Base-by-base conservation (phyloP, 495 filamentous ascomycete genomes). In the Mycothermus thermophilus region DNA sequence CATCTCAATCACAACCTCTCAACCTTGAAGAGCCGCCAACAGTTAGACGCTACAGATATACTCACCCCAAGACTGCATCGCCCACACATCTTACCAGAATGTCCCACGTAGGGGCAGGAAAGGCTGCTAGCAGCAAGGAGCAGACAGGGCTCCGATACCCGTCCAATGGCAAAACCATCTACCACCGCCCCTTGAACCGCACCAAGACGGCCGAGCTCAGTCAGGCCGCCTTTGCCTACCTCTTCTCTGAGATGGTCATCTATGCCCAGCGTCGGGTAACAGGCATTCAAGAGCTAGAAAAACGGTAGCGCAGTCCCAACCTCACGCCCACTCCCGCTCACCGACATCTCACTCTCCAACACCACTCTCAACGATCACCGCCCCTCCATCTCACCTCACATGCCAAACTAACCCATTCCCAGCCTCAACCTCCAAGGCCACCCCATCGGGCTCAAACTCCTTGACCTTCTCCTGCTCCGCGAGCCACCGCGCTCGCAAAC, bases 81-180 rank as follows among this genome's bases (percentile, higher is more conserved):
- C n/a, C n/a, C n/a, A n/a, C n/a, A n/a, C n/a, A n/a, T n/a, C n/a
- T n/a, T n/a, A n/a, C n/a, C n/a, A n/a, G n/a, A 29, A 43, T 43
- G 41, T 22, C 41, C 22, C 35, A 43, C 22, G 14, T 43, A 2
- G 41, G 34, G 9, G 26, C 35, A 9, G 26, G 35, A 30, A 43
- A 38, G 30, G 12, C 35, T 3, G 40, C 34, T 3, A 43, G 32
- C 37, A 40, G 37, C 37, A 46, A 35, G 22, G 30, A 26, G 25
- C 30, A 37, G 28, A 18, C 37, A 2, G 83, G 80, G n/a, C 80
- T 97, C 32, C 80, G 86, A 40, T 83, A 93, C 47, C 86, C 90
- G n/a, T 80, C 82, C 17, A 90, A 79, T 52, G 83, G 83, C 60
- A 95, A 95, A 60, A 94, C 86, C 32, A 95, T 99, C 60, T 99